A percentile compares a stretch with the other conserved stretches of the same genome.
phyloP scores from a whole-genome alignment of 2,329 filamentous ascomycete species.

The Karstenula rhodostoma region DNA sequence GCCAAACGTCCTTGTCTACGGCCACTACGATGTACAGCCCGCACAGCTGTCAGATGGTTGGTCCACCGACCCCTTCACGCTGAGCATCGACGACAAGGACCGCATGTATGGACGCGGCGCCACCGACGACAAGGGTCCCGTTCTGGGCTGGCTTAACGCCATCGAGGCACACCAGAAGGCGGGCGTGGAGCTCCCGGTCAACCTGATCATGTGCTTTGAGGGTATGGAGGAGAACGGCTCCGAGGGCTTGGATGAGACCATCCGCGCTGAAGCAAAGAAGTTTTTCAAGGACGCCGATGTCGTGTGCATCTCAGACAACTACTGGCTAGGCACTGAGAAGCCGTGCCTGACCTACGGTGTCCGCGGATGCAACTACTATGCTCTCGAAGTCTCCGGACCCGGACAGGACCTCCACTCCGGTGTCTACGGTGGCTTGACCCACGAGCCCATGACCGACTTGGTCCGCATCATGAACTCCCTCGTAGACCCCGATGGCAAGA shows the following conservation, averaged over 20 bases:
- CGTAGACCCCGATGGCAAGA: conserved; percentile 90
- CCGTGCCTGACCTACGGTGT: conserved; percentile 97
- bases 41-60: conserved; percentile 93
- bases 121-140: conserved; percentile 97
- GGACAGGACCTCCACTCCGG: conserved; percentile 95
- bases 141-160: conserved; percentile 96
- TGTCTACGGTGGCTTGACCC: conserved; percentile 94
- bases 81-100: conserved; percentile 86
- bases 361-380: conserved; percentile 98
- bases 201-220: conserved; percentile 99
- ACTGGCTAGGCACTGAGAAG: conserved; percentile 99
- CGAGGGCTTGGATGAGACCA: conserved; percentile 94
- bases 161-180: conserved; percentile 98
- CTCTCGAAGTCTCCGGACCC: conserved; percentile 86
- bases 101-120: conserved; percentile 96
- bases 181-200: conserved; percentile 92
- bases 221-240: conserved; percentile 99
- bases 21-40: conserved; percentile 98
- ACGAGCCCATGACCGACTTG: conserved; percentile 98
- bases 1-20: conserved; percentile 94
- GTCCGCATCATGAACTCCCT: conserved; percentile 81
- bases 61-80: conserved; percentile 91
- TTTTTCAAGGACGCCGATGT: conserved; percentile 96
- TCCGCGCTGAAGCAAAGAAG: conserved; percentile 87
- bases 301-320: conserved; percentile 99